Evolutionary conservation across 305 asterid genomes (phyloP).

Genomic region (Fraxinus floribunda): DNA sequence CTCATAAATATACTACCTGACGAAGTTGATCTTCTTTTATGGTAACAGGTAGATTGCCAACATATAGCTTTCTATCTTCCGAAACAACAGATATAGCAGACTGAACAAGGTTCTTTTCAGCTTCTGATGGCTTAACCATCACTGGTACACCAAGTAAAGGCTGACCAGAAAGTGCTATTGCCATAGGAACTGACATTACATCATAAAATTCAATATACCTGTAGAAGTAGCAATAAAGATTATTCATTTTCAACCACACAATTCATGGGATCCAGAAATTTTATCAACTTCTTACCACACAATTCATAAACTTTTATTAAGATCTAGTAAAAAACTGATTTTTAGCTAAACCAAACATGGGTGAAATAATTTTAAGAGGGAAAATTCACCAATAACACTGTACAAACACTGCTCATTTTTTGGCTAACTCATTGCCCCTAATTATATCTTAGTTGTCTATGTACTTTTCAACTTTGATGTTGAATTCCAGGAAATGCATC

Average conservation of each 20-base stretch:
- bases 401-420: neutral
- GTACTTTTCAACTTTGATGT: neutral
- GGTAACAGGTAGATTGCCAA: slow-evolving; percentile 61
- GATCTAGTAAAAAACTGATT: neutral
- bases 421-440: slow-evolving; percentile 9
- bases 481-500: slow-evolving; percentile 9
- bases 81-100: slow-evolving; percentile 43
- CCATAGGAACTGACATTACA: slow-evolving; percentile 73
- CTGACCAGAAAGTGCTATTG: slow-evolving; percentile 75
- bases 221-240: slow-evolving; percentile 23
- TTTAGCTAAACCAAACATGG: neutral
- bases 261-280: too few species aligned
- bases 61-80: slow-evolving; percentile 65
- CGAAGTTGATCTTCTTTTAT: slow-evolving; percentile 76
- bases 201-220: slow-evolving; percentile 74
- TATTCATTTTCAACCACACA: neutral
- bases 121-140: slow-evolving; percentile 83
- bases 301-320: neutral
- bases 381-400: slow-evolving; percentile 6
- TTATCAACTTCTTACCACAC: too few species aligned
- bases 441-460: neutral
- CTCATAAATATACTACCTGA: slow-evolving; percentile 38
- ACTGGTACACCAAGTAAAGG: slow-evolving; percentile 67
- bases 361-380: slow-evolving; percentile 5
- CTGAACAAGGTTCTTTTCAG: slow-evolving; percentile 77